These are phyloP conservation scores for Cerioporus squamosus DNA, from an alignment of 1,284 basidiomycete genomes.

Conservation along the genomic window DNA sequence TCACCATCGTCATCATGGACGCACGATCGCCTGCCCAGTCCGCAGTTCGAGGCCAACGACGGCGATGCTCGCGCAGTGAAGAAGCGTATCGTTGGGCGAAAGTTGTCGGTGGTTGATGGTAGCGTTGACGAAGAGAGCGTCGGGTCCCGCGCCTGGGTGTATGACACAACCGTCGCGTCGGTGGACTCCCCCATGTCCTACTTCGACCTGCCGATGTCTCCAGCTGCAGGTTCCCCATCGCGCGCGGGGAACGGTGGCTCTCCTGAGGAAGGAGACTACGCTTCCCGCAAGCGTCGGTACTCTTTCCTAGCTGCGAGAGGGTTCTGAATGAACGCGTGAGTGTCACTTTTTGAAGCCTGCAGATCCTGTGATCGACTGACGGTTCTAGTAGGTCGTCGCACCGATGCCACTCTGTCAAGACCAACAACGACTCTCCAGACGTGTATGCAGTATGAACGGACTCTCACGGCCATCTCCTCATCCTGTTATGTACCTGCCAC, in stretches of 20 bases:
- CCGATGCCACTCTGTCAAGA: too few species aligned
- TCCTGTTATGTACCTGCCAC: neutral
- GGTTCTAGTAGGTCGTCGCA: too few species aligned
- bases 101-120: conserved; percentile 14
- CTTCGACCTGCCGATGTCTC: neutral
- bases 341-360: neutral
- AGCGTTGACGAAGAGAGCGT: neutral
- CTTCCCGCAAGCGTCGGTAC: conserved; percentile 20
- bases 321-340: neutral
- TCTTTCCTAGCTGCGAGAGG: conserved; percentile 17
- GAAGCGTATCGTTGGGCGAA: conserved; percentile 20
- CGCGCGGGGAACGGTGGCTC: neutral
- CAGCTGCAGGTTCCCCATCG: conserved; percentile 1
- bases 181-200: conserved; percentile 3
- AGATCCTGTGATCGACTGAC: neutral
- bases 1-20: conserved; percentile 16
- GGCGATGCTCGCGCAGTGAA: conserved; percentile 14
- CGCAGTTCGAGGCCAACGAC: conserved; percentile 3
- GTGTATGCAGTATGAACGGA: too few species aligned
- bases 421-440: too few species aligned
- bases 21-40: conserved; percentile 1
- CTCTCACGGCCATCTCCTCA: too few species aligned
- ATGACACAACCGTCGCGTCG: conserved; percentile 17
- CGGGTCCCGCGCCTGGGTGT: conserved; percentile 13
- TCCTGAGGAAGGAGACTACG: conserved; percentile 1